Evolutionary conservation across 1,284 basidiomycete species (phyloP).

Genomic region (Rhodofomes roseus): DNA sequence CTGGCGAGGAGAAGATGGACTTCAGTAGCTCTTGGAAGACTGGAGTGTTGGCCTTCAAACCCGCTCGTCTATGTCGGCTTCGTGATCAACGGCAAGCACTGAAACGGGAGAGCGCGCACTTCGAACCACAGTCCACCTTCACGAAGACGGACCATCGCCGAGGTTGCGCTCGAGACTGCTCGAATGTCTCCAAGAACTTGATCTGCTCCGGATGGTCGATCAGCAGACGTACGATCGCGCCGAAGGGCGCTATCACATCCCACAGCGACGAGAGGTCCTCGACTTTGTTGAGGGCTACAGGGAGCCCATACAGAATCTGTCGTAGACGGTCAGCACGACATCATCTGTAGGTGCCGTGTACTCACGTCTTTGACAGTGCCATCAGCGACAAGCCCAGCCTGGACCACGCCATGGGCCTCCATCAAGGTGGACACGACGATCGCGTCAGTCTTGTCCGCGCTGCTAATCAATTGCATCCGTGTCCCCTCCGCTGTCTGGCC

Average conservation of each 20-base stretch:
- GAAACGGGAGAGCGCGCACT: slow-evolving; percentile 42
- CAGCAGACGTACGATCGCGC: slow-evolving; percentile 61
- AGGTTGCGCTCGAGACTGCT: slow-evolving; percentile 35
- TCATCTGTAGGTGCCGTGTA: slow-evolving; percentile 4
- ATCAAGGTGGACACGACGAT: slow-evolving; percentile 78
- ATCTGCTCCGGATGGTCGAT: slow-evolving; percentile 78
- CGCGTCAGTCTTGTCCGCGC: slow-evolving; percentile 48
- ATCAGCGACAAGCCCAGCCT: slow-evolving; percentile 66
- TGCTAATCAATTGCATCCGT: slow-evolving; percentile 60
- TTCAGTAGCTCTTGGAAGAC: slow-evolving; percentile 56
- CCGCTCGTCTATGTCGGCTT: slow-evolving; percentile 65
- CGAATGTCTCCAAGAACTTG: slow-evolving; percentile 56
- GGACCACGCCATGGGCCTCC: slow-evolving; percentile 76
- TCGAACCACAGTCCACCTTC: slow-evolving; percentile 77
- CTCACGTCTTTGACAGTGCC: slow-evolving; percentile 73
- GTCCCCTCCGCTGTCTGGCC: slow-evolving; percentile 71
- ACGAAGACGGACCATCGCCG: slow-evolving; percentile 74
- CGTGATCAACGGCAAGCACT: slow-evolving; percentile 3
- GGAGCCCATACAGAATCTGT: slow-evolving; percentile 80
- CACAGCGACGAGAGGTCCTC: slow-evolving; percentile 63
- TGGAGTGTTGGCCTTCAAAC: slow-evolving; percentile 53
- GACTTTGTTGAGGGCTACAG: slow-evolving; percentile 68
- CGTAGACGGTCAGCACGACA: slow-evolving; percentile 2
- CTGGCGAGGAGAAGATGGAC: slow-evolving; percentile 46
- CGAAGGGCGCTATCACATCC: slow-evolving; percentile 47